phyloP scores from a whole-genome alignment of 2,329 filamentous ascomycete genomes.

The Dendrostoma leiphaemia region DNA sequence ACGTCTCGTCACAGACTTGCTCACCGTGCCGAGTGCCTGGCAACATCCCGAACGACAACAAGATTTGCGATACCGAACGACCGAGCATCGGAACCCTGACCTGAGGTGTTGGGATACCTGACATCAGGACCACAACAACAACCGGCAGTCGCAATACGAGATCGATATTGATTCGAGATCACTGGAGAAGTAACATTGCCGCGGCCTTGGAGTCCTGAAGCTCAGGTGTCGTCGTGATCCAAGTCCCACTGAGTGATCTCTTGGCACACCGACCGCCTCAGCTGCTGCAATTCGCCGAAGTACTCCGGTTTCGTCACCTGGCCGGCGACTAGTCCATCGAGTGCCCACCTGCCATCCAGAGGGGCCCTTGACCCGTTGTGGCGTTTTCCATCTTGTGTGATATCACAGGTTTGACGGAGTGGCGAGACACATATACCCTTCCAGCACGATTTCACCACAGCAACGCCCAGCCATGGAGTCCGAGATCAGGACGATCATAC shows the following conservation, averaged over 20 bases:
- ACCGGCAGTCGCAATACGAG: conserved; percentile 13
- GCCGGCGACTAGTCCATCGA: no score
- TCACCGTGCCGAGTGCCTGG: background rate
- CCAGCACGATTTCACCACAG: background rate
- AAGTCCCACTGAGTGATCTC: no score
- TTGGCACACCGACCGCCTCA: no score
- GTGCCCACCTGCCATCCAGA: no score
- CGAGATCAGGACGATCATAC: conserved; percentile 80
- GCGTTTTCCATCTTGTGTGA: conserved; percentile 2
- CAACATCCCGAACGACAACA: background rate
- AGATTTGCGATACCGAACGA: background rate
- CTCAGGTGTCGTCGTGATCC: no score
- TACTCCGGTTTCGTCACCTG: background rate
- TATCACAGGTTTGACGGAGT: background rate
- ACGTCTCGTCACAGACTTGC: background rate
- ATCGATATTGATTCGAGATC: background rate
- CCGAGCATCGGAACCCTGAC: conserved; percentile 8
- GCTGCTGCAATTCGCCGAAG: conserved; percentile 8
- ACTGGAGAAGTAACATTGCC: background rate
- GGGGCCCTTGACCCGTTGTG: background rate
- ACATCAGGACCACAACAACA: no score
- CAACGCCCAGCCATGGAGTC: conserved; percentile 64
- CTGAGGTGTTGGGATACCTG: no score
- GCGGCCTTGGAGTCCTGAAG: no score
- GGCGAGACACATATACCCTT: background rate